Evolutionary conservation across 257 asterid genomes (phyloP).

Genomic region (Ophiorrhiza pumila): DNA sequence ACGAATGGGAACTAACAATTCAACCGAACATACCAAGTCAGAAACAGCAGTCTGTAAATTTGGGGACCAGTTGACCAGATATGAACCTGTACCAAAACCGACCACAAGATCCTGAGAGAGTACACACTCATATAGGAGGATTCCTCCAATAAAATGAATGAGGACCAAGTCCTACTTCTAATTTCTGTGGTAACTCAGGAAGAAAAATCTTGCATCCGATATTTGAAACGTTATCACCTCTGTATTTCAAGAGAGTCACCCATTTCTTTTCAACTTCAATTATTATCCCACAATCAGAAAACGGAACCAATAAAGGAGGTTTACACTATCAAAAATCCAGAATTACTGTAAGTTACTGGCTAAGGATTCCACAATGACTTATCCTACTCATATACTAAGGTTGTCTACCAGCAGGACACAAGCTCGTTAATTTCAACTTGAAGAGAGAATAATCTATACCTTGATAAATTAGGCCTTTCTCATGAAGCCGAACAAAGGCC

Average conservation of each 20-base stretch:
- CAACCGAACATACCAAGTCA: slow-evolving; percentile 54
- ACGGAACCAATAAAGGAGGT: neutral
- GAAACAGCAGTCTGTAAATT: slow-evolving; percentile 99
- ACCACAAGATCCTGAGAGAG: neutral
- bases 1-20: slow-evolving; percentile 4
- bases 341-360: neutral
- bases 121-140: neutral
- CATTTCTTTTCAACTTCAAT: neutral
- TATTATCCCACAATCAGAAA: neutral
- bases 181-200: neutral
- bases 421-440: neutral
- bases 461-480: slow-evolving; percentile 94
- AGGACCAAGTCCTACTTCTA: neutral
- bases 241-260: neutral
- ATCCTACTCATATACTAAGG: neutral
- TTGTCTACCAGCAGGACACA: neutral
- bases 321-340: neutral
- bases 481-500: slow-evolving; percentile 95
- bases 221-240: neutral
- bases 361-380: neutral
- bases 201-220: neutral
- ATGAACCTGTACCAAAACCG: slow-evolving; percentile 65
- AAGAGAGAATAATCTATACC: slow-evolving; percentile 36
- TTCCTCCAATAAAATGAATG: neutral
- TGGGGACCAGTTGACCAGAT: slow-evolving; percentile 99